A percentile compares a stretch with the other conserved stretches of the same genome.
Evolutionary conservation across 169 alveolate genomes (phyloP).

Genomic region (Theileria annulata): DNA sequence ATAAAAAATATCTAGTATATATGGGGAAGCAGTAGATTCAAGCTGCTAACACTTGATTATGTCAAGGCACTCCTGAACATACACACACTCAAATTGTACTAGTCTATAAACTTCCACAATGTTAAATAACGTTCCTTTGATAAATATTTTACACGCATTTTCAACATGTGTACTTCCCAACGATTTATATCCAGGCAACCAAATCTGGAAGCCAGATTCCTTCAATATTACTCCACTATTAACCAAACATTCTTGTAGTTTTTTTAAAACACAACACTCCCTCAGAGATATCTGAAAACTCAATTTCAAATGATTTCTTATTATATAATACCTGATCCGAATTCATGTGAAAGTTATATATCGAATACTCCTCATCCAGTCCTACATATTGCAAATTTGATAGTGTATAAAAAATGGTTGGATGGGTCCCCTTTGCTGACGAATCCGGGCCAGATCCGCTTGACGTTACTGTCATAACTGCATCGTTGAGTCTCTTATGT

Average conservation of each 20-base stretch:
- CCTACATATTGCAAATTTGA: slow-evolving; percentile 37
- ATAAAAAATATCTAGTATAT: background rate
- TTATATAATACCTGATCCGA: slow-evolving; percentile 16
- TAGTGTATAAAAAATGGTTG: background rate
- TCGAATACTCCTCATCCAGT: slow-evolving; percentile 24
- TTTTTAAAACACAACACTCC: slow-evolving; percentile 22
- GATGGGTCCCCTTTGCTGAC: background rate
- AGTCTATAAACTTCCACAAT: slow-evolving; percentile 9
- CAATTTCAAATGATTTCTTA: background rate
- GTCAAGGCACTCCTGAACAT: background rate
- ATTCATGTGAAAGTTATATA: slow-evolving; percentile 43
- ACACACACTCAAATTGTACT: background rate
- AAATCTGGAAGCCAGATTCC: slow-evolving; percentile 11
- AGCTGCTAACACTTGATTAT: background rate
- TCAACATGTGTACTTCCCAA: slow-evolving; percentile 32
- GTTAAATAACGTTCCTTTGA: background rate
- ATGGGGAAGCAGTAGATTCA: slow-evolving; percentile 16
- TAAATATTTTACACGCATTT: slow-evolving; percentile 17
- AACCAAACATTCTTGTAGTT: slow-evolving; percentile 26
- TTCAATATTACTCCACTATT: slow-evolving; percentile 14
- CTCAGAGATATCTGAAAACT: slow-evolving; percentile 20
- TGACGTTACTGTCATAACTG: slow-evolving; percentile 14
- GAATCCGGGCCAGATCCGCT: background rate
- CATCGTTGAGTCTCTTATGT: slow-evolving; percentile 12
- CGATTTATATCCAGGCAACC: slow-evolving; percentile 13